Evolutionary conservation across 2,329 filamentous ascomycete genomes (phyloP), one percentile per base, ranked within the genome.

Genomic region (Paraphoma chrysanthemicola): DNA sequence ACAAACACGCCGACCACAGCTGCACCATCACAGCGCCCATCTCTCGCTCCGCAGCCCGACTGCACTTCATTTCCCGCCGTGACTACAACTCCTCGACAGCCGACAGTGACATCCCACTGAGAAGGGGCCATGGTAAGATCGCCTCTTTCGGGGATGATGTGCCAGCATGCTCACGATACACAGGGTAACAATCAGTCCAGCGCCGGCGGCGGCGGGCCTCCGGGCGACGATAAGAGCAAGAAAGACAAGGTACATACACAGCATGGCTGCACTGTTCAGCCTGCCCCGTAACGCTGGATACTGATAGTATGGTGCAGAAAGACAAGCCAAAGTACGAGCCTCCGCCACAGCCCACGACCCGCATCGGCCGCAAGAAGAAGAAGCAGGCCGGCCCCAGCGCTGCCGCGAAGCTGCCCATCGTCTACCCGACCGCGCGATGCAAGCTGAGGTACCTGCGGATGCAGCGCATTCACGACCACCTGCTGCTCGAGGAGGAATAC

Each of bases 311-410:
- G 3, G 53, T 29, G 43, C 60, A 97, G 94, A 98, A 99, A 86
- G 94, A 99, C 63, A 99, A 99, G 89, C 95, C 95, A 77, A 98
- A 97, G 90, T 99, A 99, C 85, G 95, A 99, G 81, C 95, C 95
- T 64, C 95, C 95, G 68, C 95, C 95, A 79, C 90, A 94, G 74
- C 95, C 95, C 62, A 99, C 95, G 61, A 98, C 95, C 66, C 92
- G 95, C 77, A 90, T 99, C 77, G 95, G 95, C 59, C 92, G 94
- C 75, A 97, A 96, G 90, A 99, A 99, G 91, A 94, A 93, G 86
- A 97, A 92, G 89, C 87, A 88, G 48, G 93, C 90, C 57, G 95
- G 95, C 51, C 93, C 92, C 62, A 97, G 94, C 79, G 93, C 95
- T 49, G 92, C 95, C 16, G 92, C 94, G 56, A 99, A 99, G 82